Evolutionary conservation across 75 land plant species (phyloP).

Genomic region (Picea sitchensis): DNA sequence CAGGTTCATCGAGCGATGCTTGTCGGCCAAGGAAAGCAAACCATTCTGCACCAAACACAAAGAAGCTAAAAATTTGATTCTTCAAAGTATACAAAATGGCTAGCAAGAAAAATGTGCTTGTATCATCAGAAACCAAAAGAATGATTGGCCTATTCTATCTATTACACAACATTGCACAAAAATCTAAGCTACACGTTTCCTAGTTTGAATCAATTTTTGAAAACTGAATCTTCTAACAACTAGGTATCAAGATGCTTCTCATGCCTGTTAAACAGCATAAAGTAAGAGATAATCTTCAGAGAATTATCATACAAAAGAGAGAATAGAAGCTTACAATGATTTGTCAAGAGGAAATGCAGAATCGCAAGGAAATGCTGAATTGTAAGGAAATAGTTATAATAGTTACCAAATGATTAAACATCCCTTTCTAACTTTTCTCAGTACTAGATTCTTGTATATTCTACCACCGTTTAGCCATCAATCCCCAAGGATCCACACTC

Average conservation of each 20-base stretch:
- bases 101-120: not conserved
- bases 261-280: not conserved
- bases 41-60: slow-evolving; percentile 62
- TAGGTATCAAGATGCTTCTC: not conserved
- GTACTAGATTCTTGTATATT: not conserved
- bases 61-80: not conserved
- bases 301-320: not conserved
- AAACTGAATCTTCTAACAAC: not conserved
- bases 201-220: not conserved
- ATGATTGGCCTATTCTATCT: not conserved
- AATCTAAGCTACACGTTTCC: not conserved
- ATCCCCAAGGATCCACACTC: not conserved
- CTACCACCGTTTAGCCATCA: not conserved
- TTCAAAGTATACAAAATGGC: not conserved
- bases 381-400: not conserved
- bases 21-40: slow-evolving; percentile 73
- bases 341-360: not conserved
- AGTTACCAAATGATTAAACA: not conserved
- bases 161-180: not conserved
- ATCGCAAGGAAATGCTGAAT: too few relatives aligned
- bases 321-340: not conserved
- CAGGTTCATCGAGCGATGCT: slow-evolving; percentile 55
- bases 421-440: not conserved
- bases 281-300: not conserved
- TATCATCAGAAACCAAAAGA: not conserved